A percentile compares a stretch with the other conserved stretches of the same genome.
Conservation (phyloP, 2,329 filamentous ascomycete genomes). For the Septoria petroselini region DNA sequence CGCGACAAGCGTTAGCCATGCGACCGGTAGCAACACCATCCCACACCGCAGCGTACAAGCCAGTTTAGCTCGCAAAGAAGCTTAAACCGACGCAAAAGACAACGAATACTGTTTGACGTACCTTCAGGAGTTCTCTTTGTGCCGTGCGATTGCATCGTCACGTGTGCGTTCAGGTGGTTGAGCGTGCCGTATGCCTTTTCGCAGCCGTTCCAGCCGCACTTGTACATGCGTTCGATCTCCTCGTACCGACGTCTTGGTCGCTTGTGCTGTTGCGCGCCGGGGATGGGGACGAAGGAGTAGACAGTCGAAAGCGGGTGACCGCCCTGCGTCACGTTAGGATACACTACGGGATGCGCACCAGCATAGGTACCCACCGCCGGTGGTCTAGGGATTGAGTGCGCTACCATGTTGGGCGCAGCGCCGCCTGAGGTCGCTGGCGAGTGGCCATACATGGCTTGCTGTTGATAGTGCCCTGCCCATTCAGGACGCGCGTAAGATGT, state of each 20-base stretch:
- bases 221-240: slow-evolving; percentile 99
- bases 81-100: slow-evolving; percentile 18
- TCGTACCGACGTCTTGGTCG: slow-evolving; percentile 89
- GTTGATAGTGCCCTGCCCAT: slow-evolving; percentile 64
- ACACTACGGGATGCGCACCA: slow-evolving; percentile 28
- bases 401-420: slow-evolving; percentile 56
- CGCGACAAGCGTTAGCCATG: slow-evolving; percentile 30
- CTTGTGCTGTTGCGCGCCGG: slow-evolving; percentile 95
- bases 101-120: slow-evolving; percentile 49
- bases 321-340: slow-evolving; percentile 41
- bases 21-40: slow-evolving; percentile 28
- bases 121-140: slow-evolving; percentile 94
- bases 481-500: slow-evolving; percentile 68
- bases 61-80: slow-evolving; percentile 19
- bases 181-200: slow-evolving; percentile 98
- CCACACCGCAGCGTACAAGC: slow-evolving; percentile 9
- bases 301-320: slow-evolving; percentile 67
- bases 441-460: slow-evolving; percentile 46
- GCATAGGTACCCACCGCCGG: slow-evolving; percentile 55
- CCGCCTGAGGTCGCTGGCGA: slow-evolving; percentile 59
- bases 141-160: slow-evolving; percentile 98
- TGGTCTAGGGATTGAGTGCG: slow-evolving; percentile 57
- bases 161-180: slow-evolving; percentile 96
- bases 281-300: slow-evolving; percentile 96
- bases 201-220: slow-evolving; percentile 96